phyloP scores from a whole-genome alignment of 164 flowering plant genomes.

The Saururus chinensis region DNA sequence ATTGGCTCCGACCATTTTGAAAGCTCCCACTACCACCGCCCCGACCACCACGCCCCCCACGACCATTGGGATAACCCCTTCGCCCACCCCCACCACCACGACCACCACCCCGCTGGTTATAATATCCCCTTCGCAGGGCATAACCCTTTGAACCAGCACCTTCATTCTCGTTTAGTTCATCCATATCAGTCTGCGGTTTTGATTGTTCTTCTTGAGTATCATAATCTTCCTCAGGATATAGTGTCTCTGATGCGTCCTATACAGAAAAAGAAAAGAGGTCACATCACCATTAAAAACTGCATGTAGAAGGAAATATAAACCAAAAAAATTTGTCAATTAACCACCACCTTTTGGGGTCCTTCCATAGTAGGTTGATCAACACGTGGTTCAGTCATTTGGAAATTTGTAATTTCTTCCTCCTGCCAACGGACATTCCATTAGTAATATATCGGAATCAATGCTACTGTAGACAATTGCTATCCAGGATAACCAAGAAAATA shows the following conservation, averaged over 20 bases:
- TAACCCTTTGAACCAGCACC: constrained; percentile 33
- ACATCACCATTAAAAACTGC: background rate
- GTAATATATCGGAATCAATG: background rate
- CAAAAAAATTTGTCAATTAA: background rate
- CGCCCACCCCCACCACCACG: constrained; percentile 52
- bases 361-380: constrained; percentile 28
- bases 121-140: constrained; percentile 34
- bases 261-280: constrained; percentile 1
- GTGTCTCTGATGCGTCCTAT: constrained; percentile 37
- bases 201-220: constrained; percentile 32
- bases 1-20: constrained; percentile 59
- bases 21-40: constrained; percentile 52
- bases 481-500: background rate
- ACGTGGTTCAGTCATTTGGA: constrained; percentile 27
- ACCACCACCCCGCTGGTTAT: constrained; percentile 60
- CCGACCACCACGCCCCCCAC: constrained; percentile 41
- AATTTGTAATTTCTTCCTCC: constrained; percentile 31
- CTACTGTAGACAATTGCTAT: too few relatives aligned
- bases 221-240: constrained; percentile 18
- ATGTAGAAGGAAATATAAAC: background rate
- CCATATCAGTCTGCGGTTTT: constrained; percentile 19
- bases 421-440: constrained; percentile 10
- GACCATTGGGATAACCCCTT: constrained; percentile 52
- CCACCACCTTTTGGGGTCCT: constrained; percentile 35
- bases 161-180: constrained; percentile 16